Evolutionary conservation across 768 basidiomycete genomes (phyloP).

Genomic region (Tulasnella sp.): DNA sequence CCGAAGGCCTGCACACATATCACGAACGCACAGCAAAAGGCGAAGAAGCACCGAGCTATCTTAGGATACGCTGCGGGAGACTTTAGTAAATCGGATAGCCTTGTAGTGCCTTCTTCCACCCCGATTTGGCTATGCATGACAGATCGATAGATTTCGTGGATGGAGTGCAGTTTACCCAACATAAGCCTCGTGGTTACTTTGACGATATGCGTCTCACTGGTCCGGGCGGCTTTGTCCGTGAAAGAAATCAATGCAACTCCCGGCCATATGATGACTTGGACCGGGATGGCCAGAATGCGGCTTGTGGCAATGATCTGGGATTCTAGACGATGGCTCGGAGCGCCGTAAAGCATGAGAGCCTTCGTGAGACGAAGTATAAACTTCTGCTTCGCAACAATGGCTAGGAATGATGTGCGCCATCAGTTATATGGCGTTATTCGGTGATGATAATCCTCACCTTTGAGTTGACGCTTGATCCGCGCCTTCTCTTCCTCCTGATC

Average conservation of each 20-base stretch:
- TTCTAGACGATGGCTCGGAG: constrained; percentile 92
- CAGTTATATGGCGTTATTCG: constrained; percentile 54
- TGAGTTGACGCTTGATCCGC: constrained; percentile 54
- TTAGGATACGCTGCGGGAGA: constrained; percentile 52
- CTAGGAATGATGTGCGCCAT: constrained; percentile 38
- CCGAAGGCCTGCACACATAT: constrained; percentile 83
- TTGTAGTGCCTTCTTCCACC: constrained; percentile 59
- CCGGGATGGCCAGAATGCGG: constrained; percentile 78
- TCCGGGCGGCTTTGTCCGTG: constrained; percentile 64
- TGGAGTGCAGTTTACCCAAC: constrained; percentile 73
- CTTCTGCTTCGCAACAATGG: constrained; percentile 67
- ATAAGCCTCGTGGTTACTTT: constrained; percentile 67
- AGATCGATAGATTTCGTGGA: constrained; percentile 72
- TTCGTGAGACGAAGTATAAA: constrained; percentile 80
- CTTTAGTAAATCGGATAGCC: constrained; percentile 50
- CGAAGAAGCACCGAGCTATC: constrained; percentile 44
- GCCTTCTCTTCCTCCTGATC: constrained; percentile 29
- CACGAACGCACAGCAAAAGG: constrained; percentile 59
- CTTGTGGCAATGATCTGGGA: constrained; percentile 83
- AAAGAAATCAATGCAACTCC: constrained; percentile 60
- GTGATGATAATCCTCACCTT: constrained; percentile 35
- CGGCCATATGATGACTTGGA: constrained; percentile 77
- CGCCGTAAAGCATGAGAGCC: constrained; percentile 83
- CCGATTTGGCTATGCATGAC: constrained; percentile 90
- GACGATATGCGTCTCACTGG: constrained; percentile 76